Percentiles rank a stretch among this genome's conserved stretches.
Conservation (phyloP, 2,329 filamentous ascomycete species). For the Sporothrix phasma region DNA sequence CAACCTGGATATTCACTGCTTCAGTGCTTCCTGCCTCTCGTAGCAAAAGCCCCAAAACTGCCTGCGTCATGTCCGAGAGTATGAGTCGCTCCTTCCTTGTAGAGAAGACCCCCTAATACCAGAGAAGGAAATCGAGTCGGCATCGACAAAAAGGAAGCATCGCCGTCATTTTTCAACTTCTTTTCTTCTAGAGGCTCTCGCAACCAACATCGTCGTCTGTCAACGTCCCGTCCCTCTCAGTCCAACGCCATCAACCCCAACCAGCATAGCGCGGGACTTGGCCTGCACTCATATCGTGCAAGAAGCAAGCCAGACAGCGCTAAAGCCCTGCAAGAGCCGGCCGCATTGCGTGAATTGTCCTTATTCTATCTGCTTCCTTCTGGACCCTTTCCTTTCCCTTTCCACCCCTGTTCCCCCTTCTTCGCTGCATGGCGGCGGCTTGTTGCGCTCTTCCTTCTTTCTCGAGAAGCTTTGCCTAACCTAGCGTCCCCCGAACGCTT, state of each 20-base stretch:
- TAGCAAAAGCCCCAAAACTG: not conserved
- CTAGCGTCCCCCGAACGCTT: not conserved
- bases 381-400: not conserved
- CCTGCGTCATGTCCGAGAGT: not conserved
- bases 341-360: conserved; percentile 8
- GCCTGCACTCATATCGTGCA: conserved; percentile 5
- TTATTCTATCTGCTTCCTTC: not conserved
- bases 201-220: not conserved
- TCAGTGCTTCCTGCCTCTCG: not conserved
- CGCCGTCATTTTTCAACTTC: not conserved
- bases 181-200: not conserved
- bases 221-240: not conserved
- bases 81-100: not conserved
- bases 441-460: not conserved
- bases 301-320: conserved; percentile 8
- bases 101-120: not conserved
- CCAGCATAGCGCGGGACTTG: not conserved
- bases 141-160: not conserved
- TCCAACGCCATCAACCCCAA: not conserved
- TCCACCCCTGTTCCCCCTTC: not conserved
- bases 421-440: not conserved
- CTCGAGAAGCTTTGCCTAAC: not conserved
- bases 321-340: conserved; percentile 7
- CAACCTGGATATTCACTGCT: not conserved
- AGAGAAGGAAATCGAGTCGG: not conserved